A percentile compares a stretch with the other conserved stretches of the same genome.
Conservation (phyloP, 768 basidiomycete genomes). For the Tremella yokohamensis region DNA sequence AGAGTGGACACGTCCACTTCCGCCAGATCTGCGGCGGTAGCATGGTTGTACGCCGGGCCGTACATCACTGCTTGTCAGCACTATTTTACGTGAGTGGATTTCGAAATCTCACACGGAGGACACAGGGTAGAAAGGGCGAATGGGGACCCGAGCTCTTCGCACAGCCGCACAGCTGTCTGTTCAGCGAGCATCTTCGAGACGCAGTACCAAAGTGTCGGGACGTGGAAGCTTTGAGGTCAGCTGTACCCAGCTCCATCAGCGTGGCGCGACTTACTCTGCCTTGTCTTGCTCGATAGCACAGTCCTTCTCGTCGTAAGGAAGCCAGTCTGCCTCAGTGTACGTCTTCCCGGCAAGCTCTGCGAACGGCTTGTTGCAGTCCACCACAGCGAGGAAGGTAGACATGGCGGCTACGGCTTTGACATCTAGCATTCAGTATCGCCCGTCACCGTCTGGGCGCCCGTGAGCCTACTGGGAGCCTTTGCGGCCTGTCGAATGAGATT, state of each 20-base stretch:
- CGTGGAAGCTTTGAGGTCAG: too few species aligned
- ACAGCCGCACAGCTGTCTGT: conserved; percentile 23
- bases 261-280: background rate
- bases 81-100: too few species aligned
- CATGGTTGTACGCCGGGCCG: conserved; percentile 27
- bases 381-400: conserved; percentile 29
- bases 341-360: conserved; percentile 21
- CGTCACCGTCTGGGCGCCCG: background rate
- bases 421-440: conserved; percentile 1
- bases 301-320: conserved; percentile 4
- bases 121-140: conserved; percentile 30
- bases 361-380: conserved; percentile 22
- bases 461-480: conserved; percentile 23
- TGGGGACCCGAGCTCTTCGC: conserved; percentile 15
- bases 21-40: conserved; percentile 9
- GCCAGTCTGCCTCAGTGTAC: background rate
- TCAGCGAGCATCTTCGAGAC: conserved; percentile 44
- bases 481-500: conserved; percentile 35
- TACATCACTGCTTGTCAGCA: conserved; percentile 21
- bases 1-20: conserved; percentile 18
- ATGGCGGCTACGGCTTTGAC: conserved; percentile 29
- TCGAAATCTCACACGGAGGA: conserved; percentile 29
- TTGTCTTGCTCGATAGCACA: conserved; percentile 3
- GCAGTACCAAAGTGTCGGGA: conserved; percentile 28
- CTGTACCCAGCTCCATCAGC: background rate